Base-by-base conservation (phyloP, 306 rosid species). In the Medicago ruthenica region DNA sequence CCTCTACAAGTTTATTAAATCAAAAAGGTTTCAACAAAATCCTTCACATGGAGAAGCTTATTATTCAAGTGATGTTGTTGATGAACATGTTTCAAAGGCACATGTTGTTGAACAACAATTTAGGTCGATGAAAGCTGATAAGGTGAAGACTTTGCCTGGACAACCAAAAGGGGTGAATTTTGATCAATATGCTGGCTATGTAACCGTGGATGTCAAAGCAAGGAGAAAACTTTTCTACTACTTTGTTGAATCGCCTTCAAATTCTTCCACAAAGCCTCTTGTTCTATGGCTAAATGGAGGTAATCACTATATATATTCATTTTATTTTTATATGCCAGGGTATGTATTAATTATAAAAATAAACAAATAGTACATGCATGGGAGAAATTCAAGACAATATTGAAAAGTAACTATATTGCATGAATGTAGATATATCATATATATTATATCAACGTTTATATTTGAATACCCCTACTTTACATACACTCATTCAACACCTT, bases 211-310 rank as follows among this genome's bases (percentile, higher is more conserved):
- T 82, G 55, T 63, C 4, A 82, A 78, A 12, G 55, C 61, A 8
- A 76, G 80, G 18, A 82, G 76, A 51, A n/a, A 65, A 67, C 37
- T 77, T 1, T 82, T 82, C 48, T 82, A 82, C 24, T 82, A 82
- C 64, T 73, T 82, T 82, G 86, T 82, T 6, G 82, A 82, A 60
- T 82, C 86, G 27, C 80, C 86, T 48, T 65, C 27, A 0, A 77
- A 82, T 67, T 62, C 82, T 67, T 78, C 76, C 6, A 67, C 79
- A 58, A 82, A 77, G 0, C 86, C 86, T 63, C 80, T 82, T 61
- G 40, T 82, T 78, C 69, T 82, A 39, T 82, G 86, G 86, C 73
- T 82, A 9, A 82, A 78, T 78, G 86, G 86, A 78, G 86, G 86
- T 82, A 82, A 44, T 14, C 70, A 20, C 20, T 13, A 24, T 40